Base-by-base conservation (phyloP, 2,329 filamentous ascomycete species). In the Aspergillus vadensis region DNA sequence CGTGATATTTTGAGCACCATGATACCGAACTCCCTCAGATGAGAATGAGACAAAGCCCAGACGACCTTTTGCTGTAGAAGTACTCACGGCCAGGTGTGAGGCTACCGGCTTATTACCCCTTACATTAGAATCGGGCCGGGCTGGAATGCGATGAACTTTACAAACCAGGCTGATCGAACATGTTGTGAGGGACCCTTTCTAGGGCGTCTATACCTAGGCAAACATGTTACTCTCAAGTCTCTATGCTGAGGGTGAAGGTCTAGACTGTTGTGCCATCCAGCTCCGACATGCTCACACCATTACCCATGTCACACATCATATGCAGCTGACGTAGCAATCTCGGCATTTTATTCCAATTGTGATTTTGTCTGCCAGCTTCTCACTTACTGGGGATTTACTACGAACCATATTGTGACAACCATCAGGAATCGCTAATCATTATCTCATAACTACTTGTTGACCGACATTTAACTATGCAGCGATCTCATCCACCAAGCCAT, bases 401-500 rank as follows among this genome's bases (percentile, higher is more conserved):
- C 4, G 12, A 23, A 17, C 39, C 19, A 32, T n/a, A 19, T n/a
- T 44, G 12, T 36, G 44, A 55, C 41, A 21, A 14, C 14, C n/a
- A 43, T 30, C 3, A 43, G 8, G 19, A 19, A 43, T 17, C 21
- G 38, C 41, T 55, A 19, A 2, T 55, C 41, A 55, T 55, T 50
- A 36, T 44, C n/a, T 55, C 53, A 47, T 55, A 36, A 32, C 17
- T 32, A 21, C 15, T 7, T 23, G n/a, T 12, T 44, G 5, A 21
- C 41, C 7, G 14, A 44, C 21, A 30, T 5, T 27, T 1, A 5
- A 15, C 32, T 54, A 59, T 25, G 88, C 92, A 2, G 90, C 89
- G 60, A 93, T 83, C 82, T 87, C 83, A 4, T 79, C 76, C 56
- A 78, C 84, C 67, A 93, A 73, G 0, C 91, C 91, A 67, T 91